Conservation (phyloP, 1,284 basidiomycete genomes). For the Wolfiporia cocos region DNA sequence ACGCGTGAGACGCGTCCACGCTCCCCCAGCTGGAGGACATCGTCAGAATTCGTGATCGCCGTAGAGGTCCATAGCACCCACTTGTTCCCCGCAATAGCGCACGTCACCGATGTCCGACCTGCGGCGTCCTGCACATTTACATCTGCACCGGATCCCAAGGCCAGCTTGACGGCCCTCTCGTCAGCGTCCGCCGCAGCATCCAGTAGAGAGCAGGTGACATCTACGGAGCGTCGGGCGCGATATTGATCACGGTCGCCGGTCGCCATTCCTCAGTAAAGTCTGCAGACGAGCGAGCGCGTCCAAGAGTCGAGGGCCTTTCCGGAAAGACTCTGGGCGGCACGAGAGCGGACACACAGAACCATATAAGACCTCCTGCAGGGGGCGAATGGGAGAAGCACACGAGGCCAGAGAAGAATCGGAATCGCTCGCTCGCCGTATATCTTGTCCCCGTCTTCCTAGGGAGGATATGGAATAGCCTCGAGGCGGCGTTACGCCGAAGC, state of each 20-base stretch:
- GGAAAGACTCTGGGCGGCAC: conserved; percentile 1
- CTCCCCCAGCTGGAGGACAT: conserved; percentile 48
- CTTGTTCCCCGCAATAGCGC: conserved; percentile 65
- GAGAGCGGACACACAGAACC: conserved; percentile 3
- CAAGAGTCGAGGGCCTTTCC: not conserved
- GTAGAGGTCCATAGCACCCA: conserved; percentile 23
- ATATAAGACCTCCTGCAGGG: conserved; percentile 6
- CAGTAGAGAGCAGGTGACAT: conserved; percentile 32
- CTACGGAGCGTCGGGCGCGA: conserved; percentile 12
- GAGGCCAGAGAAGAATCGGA: conserved; percentile 4
- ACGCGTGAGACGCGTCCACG: conserved; percentile 61
- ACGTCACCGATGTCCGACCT: conserved; percentile 57
- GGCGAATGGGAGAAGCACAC: conserved; percentile 5
- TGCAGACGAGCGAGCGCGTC: conserved; percentile 3
- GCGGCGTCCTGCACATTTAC: conserved; percentile 54
- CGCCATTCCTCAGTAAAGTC: conserved; percentile 11
- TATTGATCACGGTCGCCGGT: conserved; percentile 9
- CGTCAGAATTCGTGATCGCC: conserved; percentile 5
- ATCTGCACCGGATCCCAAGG: conserved; percentile 55
- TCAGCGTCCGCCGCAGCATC: conserved; percentile 52
- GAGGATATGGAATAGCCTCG: conserved; percentile 14
- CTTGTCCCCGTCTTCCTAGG: conserved; percentile 10
- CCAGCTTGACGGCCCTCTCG: conserved; percentile 41
- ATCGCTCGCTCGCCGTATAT: conserved; percentile 5
- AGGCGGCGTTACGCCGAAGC: conserved; percentile 15